Conservation (phyloP, 1,284 basidiomycete species). For the Sporisorium scitamineum region DNA sequence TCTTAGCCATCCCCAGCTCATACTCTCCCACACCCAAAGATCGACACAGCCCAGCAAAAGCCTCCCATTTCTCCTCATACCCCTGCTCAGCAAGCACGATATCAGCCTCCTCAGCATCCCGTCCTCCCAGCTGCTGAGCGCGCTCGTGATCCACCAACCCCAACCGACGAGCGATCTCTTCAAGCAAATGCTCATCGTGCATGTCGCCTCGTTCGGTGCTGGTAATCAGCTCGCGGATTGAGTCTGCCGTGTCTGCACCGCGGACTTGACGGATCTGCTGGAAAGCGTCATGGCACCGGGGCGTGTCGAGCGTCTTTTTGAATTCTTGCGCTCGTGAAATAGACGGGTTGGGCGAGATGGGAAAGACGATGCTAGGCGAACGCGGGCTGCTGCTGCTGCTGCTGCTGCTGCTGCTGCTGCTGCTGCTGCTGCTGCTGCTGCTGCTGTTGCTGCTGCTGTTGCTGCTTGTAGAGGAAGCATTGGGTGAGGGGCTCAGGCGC, state of each 20-base stretch:
- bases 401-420: too few species aligned
- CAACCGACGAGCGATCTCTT: conserved; percentile 17
- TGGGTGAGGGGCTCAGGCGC: neutral
- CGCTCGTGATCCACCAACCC: conserved; percentile 41
- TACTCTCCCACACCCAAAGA: conserved; percentile 29
- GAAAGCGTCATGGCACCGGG: conserved; percentile 14
- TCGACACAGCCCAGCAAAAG: conserved; percentile 25
- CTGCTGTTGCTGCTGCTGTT: conserved; percentile 3
- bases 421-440: too few species aligned
- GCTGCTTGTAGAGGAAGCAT: neutral
- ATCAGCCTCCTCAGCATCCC: conserved; percentile 30
- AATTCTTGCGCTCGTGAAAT: conserved; percentile 36
- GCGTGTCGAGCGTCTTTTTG: conserved; percentile 15
- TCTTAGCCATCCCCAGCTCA: conserved; percentile 33
- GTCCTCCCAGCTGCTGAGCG: conserved; percentile 14
- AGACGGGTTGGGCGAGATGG: conserved; percentile 42
- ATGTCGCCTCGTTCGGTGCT: conserved; percentile 19
- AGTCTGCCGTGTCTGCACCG: neutral
- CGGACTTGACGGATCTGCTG: neutral
- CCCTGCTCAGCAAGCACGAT: conserved; percentile 31
- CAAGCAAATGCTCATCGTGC: conserved; percentile 38
- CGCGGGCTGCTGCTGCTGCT: conserved; percentile 14
- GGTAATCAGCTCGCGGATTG: conserved; percentile 25
- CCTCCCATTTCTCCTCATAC: conserved; percentile 32
- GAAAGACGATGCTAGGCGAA: conserved; percentile 41